phyloP scores from a whole-genome alignment of 2,329 filamentous ascomycete species.

The Cadophora gregata region DNA sequence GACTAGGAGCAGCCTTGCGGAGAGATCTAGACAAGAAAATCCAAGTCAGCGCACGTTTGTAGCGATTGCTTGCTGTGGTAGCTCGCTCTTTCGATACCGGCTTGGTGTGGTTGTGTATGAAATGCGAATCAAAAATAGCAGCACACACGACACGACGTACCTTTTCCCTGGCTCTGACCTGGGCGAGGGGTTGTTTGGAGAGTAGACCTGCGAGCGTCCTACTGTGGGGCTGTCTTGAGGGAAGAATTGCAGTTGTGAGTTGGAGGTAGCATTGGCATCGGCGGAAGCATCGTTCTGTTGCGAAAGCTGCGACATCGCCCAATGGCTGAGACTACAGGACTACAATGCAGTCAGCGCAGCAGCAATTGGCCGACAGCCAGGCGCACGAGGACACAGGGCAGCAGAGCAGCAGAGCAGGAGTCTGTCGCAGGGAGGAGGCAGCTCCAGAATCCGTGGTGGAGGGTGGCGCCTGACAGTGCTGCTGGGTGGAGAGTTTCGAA shows the following conservation, averaged over 20 bases:
- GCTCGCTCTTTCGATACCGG: background rate
- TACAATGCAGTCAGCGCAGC: constrained; percentile 13
- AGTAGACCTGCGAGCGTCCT: constrained; percentile 36
- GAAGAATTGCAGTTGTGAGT: constrained; percentile 34
- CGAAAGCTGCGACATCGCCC: constrained; percentile 44
- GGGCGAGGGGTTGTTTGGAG: constrained; percentile 37
- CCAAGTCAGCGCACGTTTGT: constrained; percentile 36
- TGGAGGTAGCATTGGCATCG: constrained; percentile 24
- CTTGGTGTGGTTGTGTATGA: background rate
- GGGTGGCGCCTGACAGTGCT: constrained; percentile 2
- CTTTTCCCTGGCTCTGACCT: constrained; percentile 38
- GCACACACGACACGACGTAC: constrained; percentile 32
- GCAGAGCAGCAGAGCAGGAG: constrained; percentile 17
- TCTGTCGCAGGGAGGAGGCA: background rate
- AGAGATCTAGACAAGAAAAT: constrained; percentile 38
- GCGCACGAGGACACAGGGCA: background rate
- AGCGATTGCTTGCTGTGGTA: constrained; percentile 14
- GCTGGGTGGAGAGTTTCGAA: constrained; percentile 37
- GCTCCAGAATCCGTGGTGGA: constrained; percentile 25
- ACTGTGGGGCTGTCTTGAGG: constrained; percentile 41
- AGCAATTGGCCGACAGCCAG: constrained; percentile 21
- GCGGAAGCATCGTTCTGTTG: constrained; percentile 41
- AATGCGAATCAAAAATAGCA: constrained; percentile 16
- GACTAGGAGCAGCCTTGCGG: constrained; percentile 45
- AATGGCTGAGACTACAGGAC: constrained; percentile 36